A percentile compares a stretch with the other conserved stretches of the same genome.
These are phyloP conservation scores for Durusdinium trenchii DNA, from an alignment of 73 alveolate species.

Conservation along the genomic window DNA sequence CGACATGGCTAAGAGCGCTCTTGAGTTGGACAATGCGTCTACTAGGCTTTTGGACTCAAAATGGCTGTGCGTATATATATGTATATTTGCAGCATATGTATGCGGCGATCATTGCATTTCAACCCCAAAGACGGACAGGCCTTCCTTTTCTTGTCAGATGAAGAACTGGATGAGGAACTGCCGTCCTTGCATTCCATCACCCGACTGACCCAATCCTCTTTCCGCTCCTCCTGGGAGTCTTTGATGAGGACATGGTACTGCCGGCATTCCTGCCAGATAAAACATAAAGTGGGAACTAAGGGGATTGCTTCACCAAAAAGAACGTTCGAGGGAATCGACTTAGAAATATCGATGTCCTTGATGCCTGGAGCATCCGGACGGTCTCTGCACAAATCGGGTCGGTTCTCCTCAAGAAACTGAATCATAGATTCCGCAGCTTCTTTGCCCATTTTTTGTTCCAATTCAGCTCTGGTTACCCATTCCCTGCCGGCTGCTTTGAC, in stretches of 20 bases:
- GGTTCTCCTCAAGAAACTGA: background rate
- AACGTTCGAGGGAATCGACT: background rate
- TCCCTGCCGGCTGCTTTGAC: background rate
- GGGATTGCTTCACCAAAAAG: background rate
- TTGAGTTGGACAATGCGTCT: too few species aligned
- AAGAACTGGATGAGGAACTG: background rate
- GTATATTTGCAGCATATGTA: too few species aligned
- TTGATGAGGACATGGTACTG: background rate
- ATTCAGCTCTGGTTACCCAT: background rate
- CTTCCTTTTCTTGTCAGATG: background rate
- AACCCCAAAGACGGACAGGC: background rate
- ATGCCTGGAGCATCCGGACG: constrained; percentile 9
- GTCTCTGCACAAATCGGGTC: background rate
- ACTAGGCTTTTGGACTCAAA: too few species aligned
- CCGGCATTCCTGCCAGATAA: background rate
- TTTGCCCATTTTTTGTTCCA: background rate
- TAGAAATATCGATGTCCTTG: background rate
- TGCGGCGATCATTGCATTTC: too few species aligned
- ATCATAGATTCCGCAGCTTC: background rate
- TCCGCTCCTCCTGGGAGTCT: background rate
- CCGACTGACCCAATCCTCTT: background rate
- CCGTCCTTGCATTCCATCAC: background rate
- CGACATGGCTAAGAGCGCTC: background rate
- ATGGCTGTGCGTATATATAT: too few species aligned
- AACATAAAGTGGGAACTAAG: background rate